Percentiles rank a stretch among this genome's conserved stretches.
Evolutionary conservation across 768 basidiomycete species (phyloP).

Genomic region (Lactarius deliciosus): DNA sequence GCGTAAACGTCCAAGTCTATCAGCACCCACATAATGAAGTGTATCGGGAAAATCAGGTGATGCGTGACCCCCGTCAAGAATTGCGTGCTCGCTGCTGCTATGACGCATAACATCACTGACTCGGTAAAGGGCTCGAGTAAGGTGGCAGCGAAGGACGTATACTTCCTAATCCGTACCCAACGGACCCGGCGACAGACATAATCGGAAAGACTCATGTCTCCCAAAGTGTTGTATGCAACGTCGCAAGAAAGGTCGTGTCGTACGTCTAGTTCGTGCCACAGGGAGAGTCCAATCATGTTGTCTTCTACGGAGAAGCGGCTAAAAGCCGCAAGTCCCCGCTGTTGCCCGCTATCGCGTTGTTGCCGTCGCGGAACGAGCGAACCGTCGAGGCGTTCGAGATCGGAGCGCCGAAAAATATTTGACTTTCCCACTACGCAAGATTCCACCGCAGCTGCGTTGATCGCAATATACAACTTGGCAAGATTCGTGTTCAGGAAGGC

Average conservation of each 20-base stretch:
- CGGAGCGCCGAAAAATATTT: conserved; percentile 87
- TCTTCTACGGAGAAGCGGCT: conserved; percentile 93
- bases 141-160: conserved; percentile 87
- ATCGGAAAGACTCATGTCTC: conserved; percentile 79
- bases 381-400: conserved; percentile 74
- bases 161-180: conserved; percentile 96
- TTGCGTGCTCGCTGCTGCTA: conserved; percentile 56
- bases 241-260: conserved; percentile 91
- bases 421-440: conserved; percentile 98
- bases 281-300: conserved; percentile 89
- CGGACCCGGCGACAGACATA: conserved; percentile 89
- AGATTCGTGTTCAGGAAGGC: conserved; percentile 97
- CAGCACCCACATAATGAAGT: conserved; percentile 67
- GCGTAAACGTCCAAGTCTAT: conserved; percentile 83
- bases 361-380: conserved; percentile 47
- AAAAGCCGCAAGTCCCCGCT: conserved; percentile 71
- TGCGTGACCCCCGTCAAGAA: conserved; percentile 51
- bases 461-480: conserved; percentile 96
- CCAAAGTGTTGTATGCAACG: conserved; percentile 84
- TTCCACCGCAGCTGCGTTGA: conserved; percentile 84
- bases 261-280: conserved; percentile 92
- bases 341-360: conserved; percentile 34
- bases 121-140: conserved; percentile 93
- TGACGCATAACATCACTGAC: conserved; percentile 64
- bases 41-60: conserved; percentile 56